Evolutionary conservation across 2,329 filamentous ascomycete genomes (phyloP), one percentile per base, ranked within the genome.

Genomic region (Xylogone sp.): DNA sequence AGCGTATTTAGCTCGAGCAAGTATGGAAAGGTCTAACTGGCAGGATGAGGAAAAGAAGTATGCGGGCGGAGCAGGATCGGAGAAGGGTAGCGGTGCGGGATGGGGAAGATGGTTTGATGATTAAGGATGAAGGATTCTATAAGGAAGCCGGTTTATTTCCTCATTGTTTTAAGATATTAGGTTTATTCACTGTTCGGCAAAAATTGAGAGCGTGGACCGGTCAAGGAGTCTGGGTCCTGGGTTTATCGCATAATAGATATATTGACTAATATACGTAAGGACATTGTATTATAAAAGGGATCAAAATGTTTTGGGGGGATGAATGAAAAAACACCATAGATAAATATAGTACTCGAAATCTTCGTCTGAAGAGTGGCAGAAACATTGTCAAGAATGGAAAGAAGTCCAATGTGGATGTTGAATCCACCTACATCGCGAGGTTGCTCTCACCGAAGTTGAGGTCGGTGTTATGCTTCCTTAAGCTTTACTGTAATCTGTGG

Each of bases 1-100:
- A 34, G 87, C 88, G 0, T 90, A 80, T 56, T 71, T 83, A 47
- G 86, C 86, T 18, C 71, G 87, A 34, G 72, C 78, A 42, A 70
- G 75, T 21, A 73, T 86, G 44, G 87, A 90, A 73, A 73, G 86
- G 51, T 66, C 74, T 58, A 74, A 79, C 61, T 92, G 87, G 86
- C 85, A 89, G 65, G 79, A 84, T 55, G 80, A 87, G 54, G 86
- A 90, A 71, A 76, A 76, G 56, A 78, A 75, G 59, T 90, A 81
- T 64, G 79, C 77, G 1, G 82, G 81, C 8, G 82, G 82, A 19
- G 78, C 79, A n/a, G 83, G 82, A 51, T 56, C 63, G 2, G 64
- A 66, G 29, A 58, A 59, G 18, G 55, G 57, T 8, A 59, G 56
- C 43, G 54, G 52, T 34, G 50, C 54, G 27, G 59, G 59, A 3